Conservation (phyloP, 305 asterid genomes). For the Rubia balearica region DNA sequence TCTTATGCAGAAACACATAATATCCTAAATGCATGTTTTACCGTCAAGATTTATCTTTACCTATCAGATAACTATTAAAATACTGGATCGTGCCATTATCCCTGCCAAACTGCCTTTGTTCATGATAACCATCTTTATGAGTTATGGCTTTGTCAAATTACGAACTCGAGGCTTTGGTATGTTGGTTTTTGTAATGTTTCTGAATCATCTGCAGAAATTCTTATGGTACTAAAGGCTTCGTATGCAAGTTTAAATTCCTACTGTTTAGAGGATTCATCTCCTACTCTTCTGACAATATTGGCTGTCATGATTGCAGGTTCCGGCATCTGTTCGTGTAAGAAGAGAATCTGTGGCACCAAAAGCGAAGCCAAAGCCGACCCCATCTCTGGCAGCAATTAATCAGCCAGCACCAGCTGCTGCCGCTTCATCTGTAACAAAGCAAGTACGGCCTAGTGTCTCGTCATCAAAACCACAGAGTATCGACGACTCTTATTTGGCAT, state of each 20-base stretch:
- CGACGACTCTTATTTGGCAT: conserved; percentile 87
- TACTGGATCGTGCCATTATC: background rate
- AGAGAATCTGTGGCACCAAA: conserved; percentile 72
- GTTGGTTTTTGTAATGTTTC: background rate
- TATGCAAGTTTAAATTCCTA: background rate
- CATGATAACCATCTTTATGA: too few relatives aligned
- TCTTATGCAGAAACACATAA: background rate
- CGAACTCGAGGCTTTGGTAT: background rate
- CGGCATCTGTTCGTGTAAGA: conserved; percentile 90
- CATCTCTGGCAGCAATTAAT: conserved; percentile 31
- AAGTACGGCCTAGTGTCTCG: conserved; percentile 29
- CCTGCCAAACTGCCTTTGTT: background rate
- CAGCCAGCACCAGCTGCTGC: conserved; percentile 45
- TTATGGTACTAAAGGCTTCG: too few relatives aligned
- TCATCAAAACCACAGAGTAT: conserved; percentile 67
- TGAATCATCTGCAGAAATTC: background rate
- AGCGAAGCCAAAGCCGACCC: conserved; percentile 54
- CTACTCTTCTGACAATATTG: background rate
- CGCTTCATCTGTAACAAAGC: conserved; percentile 41
- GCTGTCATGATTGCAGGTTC: conserved; percentile 44
- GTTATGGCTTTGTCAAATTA: background rate
- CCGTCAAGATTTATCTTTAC: background rate
- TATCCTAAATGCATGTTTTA: background rate
- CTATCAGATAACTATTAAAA: background rate
- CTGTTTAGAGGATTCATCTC: background rate